These are phyloP conservation scores for Globisporangium cystogenes DNA, from an alignment of 352 stramenopile genomes.

Conservation along the genomic window DNA sequence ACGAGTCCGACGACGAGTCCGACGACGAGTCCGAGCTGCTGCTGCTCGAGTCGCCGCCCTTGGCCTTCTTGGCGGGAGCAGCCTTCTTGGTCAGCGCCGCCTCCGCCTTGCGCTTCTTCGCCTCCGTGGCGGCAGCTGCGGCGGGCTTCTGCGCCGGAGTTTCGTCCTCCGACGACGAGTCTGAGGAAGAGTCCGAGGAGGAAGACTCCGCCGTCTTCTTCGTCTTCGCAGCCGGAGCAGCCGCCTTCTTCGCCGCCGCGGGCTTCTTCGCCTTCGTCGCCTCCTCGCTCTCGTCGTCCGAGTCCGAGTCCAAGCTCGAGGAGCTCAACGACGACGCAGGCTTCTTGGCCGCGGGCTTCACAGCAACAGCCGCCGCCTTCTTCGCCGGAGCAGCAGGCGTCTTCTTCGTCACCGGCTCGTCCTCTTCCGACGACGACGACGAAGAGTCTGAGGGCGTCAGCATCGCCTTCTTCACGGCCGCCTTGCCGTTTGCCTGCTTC, in stretches of 20 bases:
- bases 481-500: constrained; percentile 13
- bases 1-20: constrained; percentile 49
- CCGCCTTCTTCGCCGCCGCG: not conserved
- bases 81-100: constrained; percentile 12
- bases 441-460: constrained; percentile 20
- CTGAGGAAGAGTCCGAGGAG: constrained; percentile 32
- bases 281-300: constrained; percentile 46
- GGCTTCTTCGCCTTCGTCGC: constrained; percentile 14
- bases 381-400: constrained; percentile 17
- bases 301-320: constrained; percentile 42
- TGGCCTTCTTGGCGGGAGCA: constrained; percentile 29
- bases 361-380: constrained; percentile 16
- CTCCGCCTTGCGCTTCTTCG: constrained; percentile 55
- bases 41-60: constrained; percentile 30
- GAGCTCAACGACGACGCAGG: constrained; percentile 15
- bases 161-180: constrained; percentile 25
- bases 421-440: constrained; percentile 26
- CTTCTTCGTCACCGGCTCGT: constrained; percentile 22
- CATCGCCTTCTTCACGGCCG: constrained; percentile 22
- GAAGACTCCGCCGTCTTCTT: constrained; percentile 19
- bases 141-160: constrained; percentile 15
- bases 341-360: constrained; percentile 2
- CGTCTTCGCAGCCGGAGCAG: constrained; percentile 17
- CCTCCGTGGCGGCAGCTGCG: constrained; percentile 20
- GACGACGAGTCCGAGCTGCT: constrained; percentile 41